Conservation (phyloP, 139 green algal genomes). For the Marvania coccoides region DNA sequence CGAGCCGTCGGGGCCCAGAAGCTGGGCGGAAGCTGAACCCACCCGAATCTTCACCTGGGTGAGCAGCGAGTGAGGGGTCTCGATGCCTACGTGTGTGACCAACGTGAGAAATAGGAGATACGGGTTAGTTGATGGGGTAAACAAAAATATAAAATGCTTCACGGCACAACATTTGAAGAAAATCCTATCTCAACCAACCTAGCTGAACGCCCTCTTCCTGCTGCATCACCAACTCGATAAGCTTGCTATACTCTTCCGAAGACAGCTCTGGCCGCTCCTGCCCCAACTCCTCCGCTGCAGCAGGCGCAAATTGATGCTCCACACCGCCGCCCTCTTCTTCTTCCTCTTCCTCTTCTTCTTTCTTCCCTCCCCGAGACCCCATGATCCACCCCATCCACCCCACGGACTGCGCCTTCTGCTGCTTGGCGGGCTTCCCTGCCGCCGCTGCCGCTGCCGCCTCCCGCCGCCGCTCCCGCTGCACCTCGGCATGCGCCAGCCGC, state of each 20-base stretch:
- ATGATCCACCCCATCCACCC: slow-evolving; percentile 44
- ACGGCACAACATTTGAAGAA: too few species aligned
- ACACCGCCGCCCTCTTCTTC: neutral
- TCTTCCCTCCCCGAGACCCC: slow-evolving; percentile 4
- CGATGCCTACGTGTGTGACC: slow-evolving; percentile 21
- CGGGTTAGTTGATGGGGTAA: too few species aligned
- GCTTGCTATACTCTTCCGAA: slow-evolving; percentile 57
- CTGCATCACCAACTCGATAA: slow-evolving; percentile 62
- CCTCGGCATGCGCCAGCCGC: slow-evolving; percentile 58
- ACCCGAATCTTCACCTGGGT: slow-evolving; percentile 33
- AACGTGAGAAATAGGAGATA: too few species aligned
- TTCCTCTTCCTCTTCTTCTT: neutral
- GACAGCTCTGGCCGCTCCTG: slow-evolving; percentile 24
- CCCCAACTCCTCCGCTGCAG: neutral
- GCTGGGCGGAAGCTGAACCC: slow-evolving; percentile 26
- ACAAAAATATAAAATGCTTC: too few species aligned
- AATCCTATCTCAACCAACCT: neutral
- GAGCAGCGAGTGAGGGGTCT: slow-evolving; percentile 50
- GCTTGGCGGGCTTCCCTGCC: neutral
- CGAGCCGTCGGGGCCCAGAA: slow-evolving; percentile 25
- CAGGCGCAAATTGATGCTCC: neutral
- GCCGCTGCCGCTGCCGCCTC: slow-evolving; percentile 5
- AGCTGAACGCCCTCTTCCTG: slow-evolving; percentile 39
- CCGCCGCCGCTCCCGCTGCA: slow-evolving; percentile 10
- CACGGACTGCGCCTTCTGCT: neutral